Evolutionary conservation across 306 rosid genomes (phyloP).

Genomic region (Geum urbanum): DNA sequence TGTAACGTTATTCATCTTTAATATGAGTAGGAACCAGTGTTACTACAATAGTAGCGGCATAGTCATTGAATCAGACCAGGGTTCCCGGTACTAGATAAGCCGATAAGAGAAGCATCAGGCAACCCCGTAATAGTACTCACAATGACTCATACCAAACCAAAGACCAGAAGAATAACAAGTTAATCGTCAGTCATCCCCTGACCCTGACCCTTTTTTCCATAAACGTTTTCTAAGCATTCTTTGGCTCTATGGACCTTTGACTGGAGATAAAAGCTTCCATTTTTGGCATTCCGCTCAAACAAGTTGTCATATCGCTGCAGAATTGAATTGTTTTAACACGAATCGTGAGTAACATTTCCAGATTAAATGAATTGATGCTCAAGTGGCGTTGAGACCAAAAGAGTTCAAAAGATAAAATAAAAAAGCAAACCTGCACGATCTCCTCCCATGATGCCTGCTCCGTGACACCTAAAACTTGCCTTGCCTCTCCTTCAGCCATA

Average conservation of each 20-base stretch:
- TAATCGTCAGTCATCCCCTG: constrained; percentile 7
- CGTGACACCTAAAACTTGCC: constrained; percentile 82
- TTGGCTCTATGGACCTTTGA: constrained; percentile 94
- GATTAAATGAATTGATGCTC: neutral
- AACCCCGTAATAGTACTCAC: neutral
- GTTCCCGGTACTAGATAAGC: neutral
- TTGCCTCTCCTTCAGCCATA: constrained; percentile 91
- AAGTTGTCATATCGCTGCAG: constrained; percentile 64
- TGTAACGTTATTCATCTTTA: neutral
- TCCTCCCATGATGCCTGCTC: constrained; percentile 86
- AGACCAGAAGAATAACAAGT: neutral
- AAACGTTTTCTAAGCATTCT: constrained; percentile 63
- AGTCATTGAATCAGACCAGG: neutral
- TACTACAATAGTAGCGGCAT: neutral
- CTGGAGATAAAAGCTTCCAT: constrained; percentile 87
- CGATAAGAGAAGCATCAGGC: neutral
- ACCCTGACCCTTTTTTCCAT: constrained; percentile 36
- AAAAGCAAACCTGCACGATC: constrained; percentile 50
- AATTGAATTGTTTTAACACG: neutral
- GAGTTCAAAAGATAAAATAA: neutral
- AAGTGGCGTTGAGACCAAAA: neutral
- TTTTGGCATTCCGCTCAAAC: constrained; percentile 72
- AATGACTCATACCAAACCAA: neutral
- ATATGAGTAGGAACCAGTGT: neutral
- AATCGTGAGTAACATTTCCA: neutral